Conservation (phyloP, 331 rosid genomes). For the Prunus yedoensis region DNA sequence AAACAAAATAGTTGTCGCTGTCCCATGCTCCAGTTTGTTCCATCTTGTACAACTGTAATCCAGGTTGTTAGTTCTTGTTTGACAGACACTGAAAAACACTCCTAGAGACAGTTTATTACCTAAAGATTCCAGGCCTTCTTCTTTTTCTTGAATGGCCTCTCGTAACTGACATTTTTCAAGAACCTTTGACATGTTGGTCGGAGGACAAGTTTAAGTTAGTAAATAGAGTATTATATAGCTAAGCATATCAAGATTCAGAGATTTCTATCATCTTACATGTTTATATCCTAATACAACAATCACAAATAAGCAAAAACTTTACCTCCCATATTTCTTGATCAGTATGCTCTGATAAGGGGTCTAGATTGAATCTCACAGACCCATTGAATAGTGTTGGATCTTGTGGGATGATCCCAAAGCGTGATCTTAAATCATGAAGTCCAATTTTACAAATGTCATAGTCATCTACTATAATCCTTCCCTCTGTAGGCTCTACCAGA, state of each 20-base stretch:
- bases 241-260: no score
- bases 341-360: constrained; percentile 27
- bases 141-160: constrained; percentile 22
- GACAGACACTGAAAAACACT: no score
- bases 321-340: constrained; percentile 39
- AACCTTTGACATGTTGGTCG: neutral
- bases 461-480: constrained; percentile 23
- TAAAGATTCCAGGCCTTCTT: neutral
- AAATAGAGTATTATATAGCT: neutral
- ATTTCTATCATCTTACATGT: no score
- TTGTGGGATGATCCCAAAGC: constrained; percentile 34
- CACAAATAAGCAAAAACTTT: neutral
- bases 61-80: no score
- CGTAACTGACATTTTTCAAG: constrained; percentile 27
- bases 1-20: constrained; percentile 33
- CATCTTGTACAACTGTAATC: constrained; percentile 29
- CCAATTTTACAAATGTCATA: constrained; percentile 29
- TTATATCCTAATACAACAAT: no score
- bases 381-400: constrained; percentile 34
- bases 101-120: no score
- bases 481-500: constrained; percentile 33
- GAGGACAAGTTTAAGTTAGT: neutral
- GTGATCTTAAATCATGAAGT: constrained; percentile 29
- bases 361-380: constrained; percentile 32
- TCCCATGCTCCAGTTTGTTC: constrained; percentile 41